Conservation (phyloP, 2,329 filamentous ascomycete species). For the Fusarium citri region DNA sequence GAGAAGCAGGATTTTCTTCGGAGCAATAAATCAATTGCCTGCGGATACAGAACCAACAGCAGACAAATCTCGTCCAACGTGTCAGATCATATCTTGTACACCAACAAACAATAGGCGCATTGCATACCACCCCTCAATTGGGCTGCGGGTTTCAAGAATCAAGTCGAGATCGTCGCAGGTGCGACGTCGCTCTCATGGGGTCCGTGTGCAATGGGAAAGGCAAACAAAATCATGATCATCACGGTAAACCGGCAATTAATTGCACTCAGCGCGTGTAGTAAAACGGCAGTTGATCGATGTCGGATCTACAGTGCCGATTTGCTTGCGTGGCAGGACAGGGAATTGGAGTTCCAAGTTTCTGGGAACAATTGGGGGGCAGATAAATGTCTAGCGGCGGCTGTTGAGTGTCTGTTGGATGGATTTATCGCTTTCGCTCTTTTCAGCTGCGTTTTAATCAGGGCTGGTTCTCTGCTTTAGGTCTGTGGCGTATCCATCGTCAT, state of each 20-base stretch:
- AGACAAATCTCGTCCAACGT: neutral
- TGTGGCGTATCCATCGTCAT: slow-evolving; percentile 7
- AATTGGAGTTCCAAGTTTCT: slow-evolving; percentile 2
- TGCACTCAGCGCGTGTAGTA: neutral
- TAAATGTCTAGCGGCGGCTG: too few relatives aligned
- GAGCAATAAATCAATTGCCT: too few relatives aligned
- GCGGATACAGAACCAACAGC: neutral
- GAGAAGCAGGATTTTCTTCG: neutral
- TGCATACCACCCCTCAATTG: neutral
- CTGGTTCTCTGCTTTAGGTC: slow-evolving; percentile 4
- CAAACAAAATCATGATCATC: slow-evolving; percentile 5
- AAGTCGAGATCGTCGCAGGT: slow-evolving; percentile 23
- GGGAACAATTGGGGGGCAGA: neutral
- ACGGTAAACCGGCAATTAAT: slow-evolving; percentile 8
- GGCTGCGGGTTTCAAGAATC: slow-evolving; percentile 14
- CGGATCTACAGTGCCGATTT: slow-evolving; percentile 18
- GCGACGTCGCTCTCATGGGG: slow-evolving; percentile 5
- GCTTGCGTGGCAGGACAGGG: slow-evolving; percentile 20
- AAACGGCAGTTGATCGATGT: neutral
- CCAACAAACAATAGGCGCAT: slow-evolving; percentile 1
- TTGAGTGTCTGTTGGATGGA: neutral
- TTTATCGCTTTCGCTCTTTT: neutral
- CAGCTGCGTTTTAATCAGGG: neutral
- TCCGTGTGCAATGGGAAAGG: neutral
- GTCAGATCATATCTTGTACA: slow-evolving; percentile 9